Evolutionary conservation across 208 protist species (phyloP).

Genomic region (Leptomonas pyrrhocoris): DNA sequence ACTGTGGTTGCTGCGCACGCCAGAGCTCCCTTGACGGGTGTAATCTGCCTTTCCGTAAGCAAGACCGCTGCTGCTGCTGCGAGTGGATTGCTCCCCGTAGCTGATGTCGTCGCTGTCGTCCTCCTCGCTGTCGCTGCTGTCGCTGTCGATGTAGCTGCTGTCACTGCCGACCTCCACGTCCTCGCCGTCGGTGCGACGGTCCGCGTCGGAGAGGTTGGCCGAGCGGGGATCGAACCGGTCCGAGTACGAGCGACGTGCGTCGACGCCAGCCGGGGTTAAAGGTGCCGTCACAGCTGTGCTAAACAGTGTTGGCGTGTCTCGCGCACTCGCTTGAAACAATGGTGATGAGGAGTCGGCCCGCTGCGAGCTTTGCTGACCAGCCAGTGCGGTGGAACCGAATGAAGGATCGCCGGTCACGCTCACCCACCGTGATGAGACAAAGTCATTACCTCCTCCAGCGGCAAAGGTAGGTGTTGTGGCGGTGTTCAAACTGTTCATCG

Average conservation of each 20-base stretch:
- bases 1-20: constrained; percentile 4
- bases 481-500: background rate
- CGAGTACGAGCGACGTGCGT: background rate
- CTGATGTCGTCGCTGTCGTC: background rate
- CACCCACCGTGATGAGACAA: constrained; percentile 1
- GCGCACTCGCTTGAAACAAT: constrained; percentile 6
- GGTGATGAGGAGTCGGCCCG: background rate
- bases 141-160: background rate
- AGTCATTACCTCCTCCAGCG: background rate
- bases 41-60: background rate
- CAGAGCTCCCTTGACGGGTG: background rate
- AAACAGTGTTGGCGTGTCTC: background rate
- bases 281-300: background rate
- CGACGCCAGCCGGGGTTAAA: background rate
- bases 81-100: constrained; percentile 4
- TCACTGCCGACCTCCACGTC: background rate
- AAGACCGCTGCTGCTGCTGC: constrained; percentile 7
- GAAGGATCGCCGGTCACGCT: background rate
- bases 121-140: background rate
- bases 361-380: background rate
- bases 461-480: background rate
- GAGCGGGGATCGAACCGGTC: background rate
- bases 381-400: background rate
- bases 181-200: background rate
- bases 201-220: constrained; percentile 4